Evolutionary conservation across 129 eudicot genomes (phyloP), one percentile per base, ranked within the genome.

Genomic region (Artemisia argyi): DNA sequence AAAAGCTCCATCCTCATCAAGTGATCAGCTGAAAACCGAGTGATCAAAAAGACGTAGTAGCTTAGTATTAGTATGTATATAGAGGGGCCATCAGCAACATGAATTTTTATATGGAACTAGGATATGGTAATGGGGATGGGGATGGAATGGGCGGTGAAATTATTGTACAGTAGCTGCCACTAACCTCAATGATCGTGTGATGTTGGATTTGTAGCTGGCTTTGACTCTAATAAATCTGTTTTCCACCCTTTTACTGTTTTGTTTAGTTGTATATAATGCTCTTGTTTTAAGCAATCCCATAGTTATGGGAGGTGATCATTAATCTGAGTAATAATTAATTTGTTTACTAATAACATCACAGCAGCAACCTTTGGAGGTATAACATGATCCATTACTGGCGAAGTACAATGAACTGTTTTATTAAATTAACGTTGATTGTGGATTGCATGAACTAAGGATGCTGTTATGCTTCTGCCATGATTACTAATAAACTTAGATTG

Each of bases 111-210:
- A 22, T 71, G 57, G 52, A 20, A 42, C 59, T n/a, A 51, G 65
- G 76, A 72, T 15, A 22, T 49, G 67, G 52, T 66, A 12, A 60
- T 71, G 71, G 39, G 51, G 52, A 3, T 5, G 56, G 85, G 89
- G 84, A 75, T 81, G 80, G 82, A 61, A 83, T 79, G 93, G 83
- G 93, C 89, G 91, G 93, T 84, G 82, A 69, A 76, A 71, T 64
- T 81, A 77, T 72, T 80, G 81, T 85, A 75, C 76, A 85, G 81
- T 81, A 65, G 79, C 91, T 78, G 87, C 88, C 89, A 81, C 96
- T 71, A 66, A 60, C 76, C 72, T 70, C 80, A 46, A 12, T 32
- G 18, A 50, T 51, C 49, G 6, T 66, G 61, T 66, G 61, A 68
- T 68, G 61, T 73, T 74, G 75, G 75, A 60, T 73, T 50, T 78